Evolutionary conservation across 2,329 filamentous ascomycete species (phyloP).

Genomic region (Penicillium vulpinum): DNA sequence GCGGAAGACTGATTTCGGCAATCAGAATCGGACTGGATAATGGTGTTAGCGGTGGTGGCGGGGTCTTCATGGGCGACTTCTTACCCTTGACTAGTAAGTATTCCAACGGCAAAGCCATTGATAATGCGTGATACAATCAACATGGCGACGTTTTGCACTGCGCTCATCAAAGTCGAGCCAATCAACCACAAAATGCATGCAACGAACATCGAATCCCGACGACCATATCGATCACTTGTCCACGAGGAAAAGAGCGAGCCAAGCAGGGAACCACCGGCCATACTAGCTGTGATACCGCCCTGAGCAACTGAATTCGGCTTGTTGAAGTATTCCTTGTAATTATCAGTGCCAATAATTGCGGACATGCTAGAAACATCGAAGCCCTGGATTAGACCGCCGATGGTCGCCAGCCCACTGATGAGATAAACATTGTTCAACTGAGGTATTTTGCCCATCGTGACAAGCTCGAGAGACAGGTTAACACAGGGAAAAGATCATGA

Average conservation of each 20-base stretch:
- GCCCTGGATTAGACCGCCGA: conserved; percentile 19
- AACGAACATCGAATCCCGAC: conserved; percentile 45
- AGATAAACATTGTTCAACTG: conserved; percentile 19
- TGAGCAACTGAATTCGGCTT: conserved; percentile 47
- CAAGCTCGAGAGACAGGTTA: not conserved
- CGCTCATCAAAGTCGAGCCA: conserved; percentile 57
- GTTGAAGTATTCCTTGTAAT: conserved; percentile 43
- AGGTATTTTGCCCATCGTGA: conserved; percentile 11
- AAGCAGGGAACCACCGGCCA: conserved; percentile 67
- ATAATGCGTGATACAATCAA: conserved; percentile 67
- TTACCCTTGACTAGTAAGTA: conserved; percentile 64
- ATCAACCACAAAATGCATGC: conserved; percentile 38
- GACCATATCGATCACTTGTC: conserved; percentile 55
- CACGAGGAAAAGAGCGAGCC: conserved; percentile 51
- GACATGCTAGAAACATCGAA: conserved; percentile 23
- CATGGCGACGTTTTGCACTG: conserved; percentile 64
- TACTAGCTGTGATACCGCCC: conserved; percentile 67
- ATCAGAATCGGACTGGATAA: conserved; percentile 18
- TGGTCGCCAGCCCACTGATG: conserved; percentile 17
- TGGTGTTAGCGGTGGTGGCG: not conserved
- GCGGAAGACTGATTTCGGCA: conserved; percentile 19
- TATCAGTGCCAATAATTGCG: conserved; percentile 18
- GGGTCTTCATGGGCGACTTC: not conserved
- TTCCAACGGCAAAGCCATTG: conserved; percentile 69
- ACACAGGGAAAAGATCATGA: not conserved